Evolutionary conservation across 192 early-diverging fungal species (phyloP).

Genomic region (Fimicolochytrium jonesii): DNA sequence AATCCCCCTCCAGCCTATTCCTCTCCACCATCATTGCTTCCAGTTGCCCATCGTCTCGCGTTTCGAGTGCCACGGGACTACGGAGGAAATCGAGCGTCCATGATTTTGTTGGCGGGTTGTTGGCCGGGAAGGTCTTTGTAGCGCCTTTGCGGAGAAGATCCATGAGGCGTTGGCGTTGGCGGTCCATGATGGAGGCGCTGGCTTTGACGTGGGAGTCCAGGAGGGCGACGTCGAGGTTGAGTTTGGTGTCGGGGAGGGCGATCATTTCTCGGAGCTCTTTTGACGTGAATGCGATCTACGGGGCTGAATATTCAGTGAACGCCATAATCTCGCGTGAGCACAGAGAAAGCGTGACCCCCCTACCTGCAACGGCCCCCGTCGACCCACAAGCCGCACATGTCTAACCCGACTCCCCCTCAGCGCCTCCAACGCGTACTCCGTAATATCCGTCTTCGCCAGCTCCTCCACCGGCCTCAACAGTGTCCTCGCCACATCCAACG

Average conservation of each 20-base stretch:
- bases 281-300: conserved; percentile 78
- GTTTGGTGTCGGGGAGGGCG: conserved; percentile 57
- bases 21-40: conserved; percentile 41
- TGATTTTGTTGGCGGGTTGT: conserved; percentile 37
- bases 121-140: conserved; percentile 42
- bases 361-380: conserved; percentile 91
- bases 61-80: conserved; percentile 61
- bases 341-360: background rate
- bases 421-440: conserved; percentile 63
- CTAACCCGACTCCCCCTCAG: conserved; percentile 64
- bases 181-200: conserved; percentile 7
- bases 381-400: conserved; percentile 82
- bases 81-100: conserved; percentile 72
- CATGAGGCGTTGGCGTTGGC: conserved; percentile 74
- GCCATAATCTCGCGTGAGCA: too few relatives aligned
- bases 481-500: conserved; percentile 85
- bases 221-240: conserved; percentile 59
- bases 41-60: background rate
- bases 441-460: conserved; percentile 83
- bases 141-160: conserved; percentile 56
- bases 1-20: conserved; percentile 66
- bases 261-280: conserved; percentile 96
- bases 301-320: background rate
- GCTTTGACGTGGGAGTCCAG: conserved; percentile 51
- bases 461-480: conserved; percentile 66